These are phyloP conservation scores for Podospora didyma DNA, from an alignment of 495 filamentous ascomycete genomes.

Conservation along the genomic window DNA sequence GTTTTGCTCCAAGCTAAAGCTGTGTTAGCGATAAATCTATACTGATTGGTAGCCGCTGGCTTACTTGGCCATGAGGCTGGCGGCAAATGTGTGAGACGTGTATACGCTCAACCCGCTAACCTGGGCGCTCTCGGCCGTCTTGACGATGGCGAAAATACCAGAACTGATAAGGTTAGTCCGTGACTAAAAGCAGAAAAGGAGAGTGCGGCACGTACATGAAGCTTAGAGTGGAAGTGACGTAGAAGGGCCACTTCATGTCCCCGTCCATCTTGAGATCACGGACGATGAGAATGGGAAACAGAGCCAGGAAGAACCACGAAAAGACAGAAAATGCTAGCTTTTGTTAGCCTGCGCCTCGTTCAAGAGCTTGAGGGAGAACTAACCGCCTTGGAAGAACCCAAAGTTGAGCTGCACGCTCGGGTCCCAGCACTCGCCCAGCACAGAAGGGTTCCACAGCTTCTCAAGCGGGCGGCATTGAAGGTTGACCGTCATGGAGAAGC, in stretches of 20 bases:
- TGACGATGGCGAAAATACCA: conserved; percentile 28
- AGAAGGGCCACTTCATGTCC: conserved; percentile 30
- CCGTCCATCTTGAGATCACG: conserved; percentile 24
- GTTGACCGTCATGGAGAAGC: conserved; percentile 26
- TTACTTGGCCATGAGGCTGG: conserved; percentile 31
- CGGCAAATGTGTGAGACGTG: conserved; percentile 26
- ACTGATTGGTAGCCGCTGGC: background rate
- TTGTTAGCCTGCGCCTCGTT: background rate
- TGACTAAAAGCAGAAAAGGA: too few relatives aligned
- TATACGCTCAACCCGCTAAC: conserved; percentile 18
- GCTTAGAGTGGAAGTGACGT: conserved; percentile 23
- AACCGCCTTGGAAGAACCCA: conserved; percentile 35
- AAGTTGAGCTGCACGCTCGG: conserved; percentile 31
- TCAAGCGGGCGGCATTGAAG: conserved; percentile 36
- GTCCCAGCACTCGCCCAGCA: conserved; percentile 26
- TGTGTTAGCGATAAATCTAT: background rate
- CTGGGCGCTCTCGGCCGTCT: conserved; percentile 29
- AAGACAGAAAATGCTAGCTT: conserved; percentile 31
- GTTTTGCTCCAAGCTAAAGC: conserved; percentile 30
- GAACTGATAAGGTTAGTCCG: conserved; percentile 9
- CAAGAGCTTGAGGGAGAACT: background rate
- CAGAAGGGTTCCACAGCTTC: conserved; percentile 29
- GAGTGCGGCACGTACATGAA: conserved; percentile 28
- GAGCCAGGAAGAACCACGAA: conserved; percentile 32
- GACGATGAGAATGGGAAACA: conserved; percentile 29